Evolutionary conservation across 129 eudicot species (phyloP).

Genomic region (Pittosporum tobira): DNA sequence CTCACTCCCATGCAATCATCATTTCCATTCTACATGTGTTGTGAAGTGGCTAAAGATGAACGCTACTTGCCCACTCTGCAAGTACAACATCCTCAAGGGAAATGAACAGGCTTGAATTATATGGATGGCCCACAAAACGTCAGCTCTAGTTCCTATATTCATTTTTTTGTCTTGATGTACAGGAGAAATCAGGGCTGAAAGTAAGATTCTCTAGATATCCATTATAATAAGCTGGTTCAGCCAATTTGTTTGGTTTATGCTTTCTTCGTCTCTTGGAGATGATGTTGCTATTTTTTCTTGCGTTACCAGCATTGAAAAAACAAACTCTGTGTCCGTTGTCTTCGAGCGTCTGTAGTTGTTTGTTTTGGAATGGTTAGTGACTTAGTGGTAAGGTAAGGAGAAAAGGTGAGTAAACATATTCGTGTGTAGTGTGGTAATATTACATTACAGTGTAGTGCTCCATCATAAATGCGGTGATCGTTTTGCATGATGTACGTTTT

Average conservation of each 20-base stretch:
- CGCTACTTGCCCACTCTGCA: constrained; percentile 88
- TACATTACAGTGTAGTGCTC: too few relatives aligned
- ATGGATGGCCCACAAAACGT: background rate
- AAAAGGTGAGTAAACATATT: too few relatives aligned
- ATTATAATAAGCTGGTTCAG: constrained; percentile 7
- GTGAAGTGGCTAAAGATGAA: constrained; percentile 95
- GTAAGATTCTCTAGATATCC: constrained; percentile 9
- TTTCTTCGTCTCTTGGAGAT: background rate
- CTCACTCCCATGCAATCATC: constrained; percentile 75
- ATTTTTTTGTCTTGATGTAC: constrained; percentile 27
- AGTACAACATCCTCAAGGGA: constrained; percentile 73
- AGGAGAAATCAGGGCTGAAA: constrained; percentile 11
- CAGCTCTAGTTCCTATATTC: constrained; percentile 9
- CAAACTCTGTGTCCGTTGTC: too few relatives aligned
- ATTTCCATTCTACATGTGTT: constrained; percentile 64
- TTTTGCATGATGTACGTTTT: too few relatives aligned
- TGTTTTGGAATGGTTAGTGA: too few relatives aligned
- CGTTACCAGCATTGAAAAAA: too few relatives aligned
- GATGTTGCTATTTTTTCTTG: too few relatives aligned
- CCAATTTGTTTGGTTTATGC: background rate
- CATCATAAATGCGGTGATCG: too few relatives aligned
- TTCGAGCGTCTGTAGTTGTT: too few relatives aligned
- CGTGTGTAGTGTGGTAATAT: too few relatives aligned
- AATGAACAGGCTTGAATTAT: constrained; percentile 45
- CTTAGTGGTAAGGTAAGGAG: too few relatives aligned